Evolutionary conservation across 2,329 filamentous ascomycete species (phyloP), one percentile per base, ranked within the genome.

Genomic region (Phialophora macrospora): DNA sequence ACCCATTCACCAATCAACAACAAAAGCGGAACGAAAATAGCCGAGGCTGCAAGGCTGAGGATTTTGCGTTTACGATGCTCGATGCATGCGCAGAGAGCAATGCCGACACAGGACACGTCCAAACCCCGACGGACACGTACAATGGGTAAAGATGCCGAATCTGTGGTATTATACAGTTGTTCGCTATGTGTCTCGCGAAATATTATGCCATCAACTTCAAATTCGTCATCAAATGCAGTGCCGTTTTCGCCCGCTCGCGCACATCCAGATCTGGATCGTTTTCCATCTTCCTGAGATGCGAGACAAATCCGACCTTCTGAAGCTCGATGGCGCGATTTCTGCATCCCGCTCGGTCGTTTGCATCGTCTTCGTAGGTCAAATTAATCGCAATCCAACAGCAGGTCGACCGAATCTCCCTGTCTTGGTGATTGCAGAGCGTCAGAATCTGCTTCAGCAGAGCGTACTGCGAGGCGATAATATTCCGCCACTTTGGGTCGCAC

Each of bases 331-430:
- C 89, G 60, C 95, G 85, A 72, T 88, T 84, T 32, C 84, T 81
- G 68, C 90, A 91, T 8, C 57, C 65, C 5, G 48, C 38, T 26
- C 66, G 58, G 9, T 85, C 86, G 24, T 83, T 80, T 6, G 85
- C 83, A 72, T 94, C 89, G 68, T 97, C 93, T 68, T 89, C 84
- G 83, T 90, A 96, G 0, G 91, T 90, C 51, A 99, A 84, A 75
- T 97, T 97, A 75, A 89, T 90, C 52, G 96, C 84, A 51, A 96
- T 83, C 84, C 93, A 94, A 70, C 92, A 92, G 71, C 95, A 87
- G 54, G 89, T 89, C 22, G 88, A 84, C 5, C 94, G 88, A 6
- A 99, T 89, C 49, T 90, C 87, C 54, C 86, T 85, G 74, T 90
- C 87, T 51, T 87, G 85, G 77, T 92, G 91, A 54, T 82, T 85